phyloP scores from a whole-genome alignment of 2,329 filamentous ascomycete species.

The Tolypocladium endophyticum region DNA sequence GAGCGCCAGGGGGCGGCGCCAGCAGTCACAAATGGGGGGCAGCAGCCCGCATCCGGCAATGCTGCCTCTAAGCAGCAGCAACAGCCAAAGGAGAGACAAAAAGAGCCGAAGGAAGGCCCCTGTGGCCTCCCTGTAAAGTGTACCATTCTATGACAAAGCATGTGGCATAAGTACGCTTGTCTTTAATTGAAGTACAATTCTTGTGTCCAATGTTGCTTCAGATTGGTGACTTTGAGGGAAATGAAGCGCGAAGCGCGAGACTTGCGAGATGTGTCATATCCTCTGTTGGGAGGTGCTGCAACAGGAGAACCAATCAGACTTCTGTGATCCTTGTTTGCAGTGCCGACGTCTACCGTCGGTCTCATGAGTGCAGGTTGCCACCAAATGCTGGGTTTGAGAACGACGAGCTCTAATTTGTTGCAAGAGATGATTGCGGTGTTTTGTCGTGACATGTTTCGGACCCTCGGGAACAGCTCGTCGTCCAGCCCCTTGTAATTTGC shows the following conservation, averaged over 20 bases:
- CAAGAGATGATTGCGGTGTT: too few species aligned
- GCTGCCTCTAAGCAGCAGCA: slow-evolving; percentile 5
- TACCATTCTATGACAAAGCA: slow-evolving; percentile 43
- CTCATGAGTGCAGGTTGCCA: slow-evolving; percentile 13
- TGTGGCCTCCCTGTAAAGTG: slow-evolving; percentile 74
- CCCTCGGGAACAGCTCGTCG: too few species aligned
- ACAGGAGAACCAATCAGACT: neutral
- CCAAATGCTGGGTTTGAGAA: slow-evolving; percentile 5
- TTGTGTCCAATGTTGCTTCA: neutral
- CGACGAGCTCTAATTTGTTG: too few species aligned
- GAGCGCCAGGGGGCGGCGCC: slow-evolving; percentile 14
- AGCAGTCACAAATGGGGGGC: slow-evolving; percentile 10
- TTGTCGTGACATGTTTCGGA: slow-evolving; percentile 11
- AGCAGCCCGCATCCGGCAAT: slow-evolving; percentile 5
- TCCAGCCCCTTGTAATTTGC: slow-evolving; percentile 18
- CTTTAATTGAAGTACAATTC: neutral
- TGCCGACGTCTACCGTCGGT: slow-evolving; percentile 19
- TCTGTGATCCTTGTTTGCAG: slow-evolving; percentile 12
- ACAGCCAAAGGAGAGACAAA: slow-evolving; percentile 16
- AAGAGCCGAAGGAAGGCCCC: slow-evolving; percentile 52
- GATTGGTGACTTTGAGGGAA: neutral
- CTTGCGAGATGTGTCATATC: neutral
- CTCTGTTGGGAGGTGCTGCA: neutral
- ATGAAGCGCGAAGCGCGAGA: neutral
- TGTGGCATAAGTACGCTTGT: neutral